These are phyloP conservation scores for Aplosporella prunicola DNA, from an alignment of 2,329 filamentous ascomycete species.

Conservation along the genomic window DNA sequence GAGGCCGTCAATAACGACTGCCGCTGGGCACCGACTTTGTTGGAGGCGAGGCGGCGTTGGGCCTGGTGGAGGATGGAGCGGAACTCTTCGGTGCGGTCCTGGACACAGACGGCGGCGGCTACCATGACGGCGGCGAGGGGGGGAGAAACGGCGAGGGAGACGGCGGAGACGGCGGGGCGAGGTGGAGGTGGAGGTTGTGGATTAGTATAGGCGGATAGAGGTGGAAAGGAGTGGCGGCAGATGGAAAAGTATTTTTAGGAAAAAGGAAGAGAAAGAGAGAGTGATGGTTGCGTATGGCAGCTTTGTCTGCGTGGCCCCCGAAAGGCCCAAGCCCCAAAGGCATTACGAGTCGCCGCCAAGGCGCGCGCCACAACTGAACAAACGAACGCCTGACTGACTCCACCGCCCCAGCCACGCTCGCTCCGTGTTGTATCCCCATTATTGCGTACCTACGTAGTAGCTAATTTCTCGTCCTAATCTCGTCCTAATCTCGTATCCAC, in stretches of 20 bases:
- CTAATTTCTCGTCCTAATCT: too few species aligned
- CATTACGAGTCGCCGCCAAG: too few species aligned
- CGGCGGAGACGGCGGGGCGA: slow-evolving; percentile 2
- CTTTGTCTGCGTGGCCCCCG: too few species aligned
- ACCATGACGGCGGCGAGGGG: slow-evolving; percentile 16
- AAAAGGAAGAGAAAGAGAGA: background rate
- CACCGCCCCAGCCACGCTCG: too few species aligned
- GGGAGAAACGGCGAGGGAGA: slow-evolving; percentile 4
- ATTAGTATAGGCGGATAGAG: background rate
- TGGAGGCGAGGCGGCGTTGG: slow-evolving; percentile 66
- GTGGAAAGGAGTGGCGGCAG: background rate
- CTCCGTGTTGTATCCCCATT: too few species aligned
- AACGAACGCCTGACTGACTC: too few species aligned
- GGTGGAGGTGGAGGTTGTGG: slow-evolving; percentile 3
- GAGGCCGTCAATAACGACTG: slow-evolving; percentile 69
- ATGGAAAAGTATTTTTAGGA: background rate
- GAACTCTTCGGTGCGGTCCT: slow-evolving; percentile 96
- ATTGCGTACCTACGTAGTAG: too few species aligned
- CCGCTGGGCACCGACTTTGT: slow-evolving; percentile 68
- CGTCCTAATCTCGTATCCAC: too few species aligned
- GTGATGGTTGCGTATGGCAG: background rate
- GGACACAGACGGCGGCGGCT: slow-evolving; percentile 62
- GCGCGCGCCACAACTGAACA: too few species aligned
- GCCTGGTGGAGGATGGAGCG: slow-evolving; percentile 79
- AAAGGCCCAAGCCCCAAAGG: too few species aligned